phyloP scores from a whole-genome alignment of 2,329 filamentous ascomycete species.

The Fusarium pseudocircinatum region DNA sequence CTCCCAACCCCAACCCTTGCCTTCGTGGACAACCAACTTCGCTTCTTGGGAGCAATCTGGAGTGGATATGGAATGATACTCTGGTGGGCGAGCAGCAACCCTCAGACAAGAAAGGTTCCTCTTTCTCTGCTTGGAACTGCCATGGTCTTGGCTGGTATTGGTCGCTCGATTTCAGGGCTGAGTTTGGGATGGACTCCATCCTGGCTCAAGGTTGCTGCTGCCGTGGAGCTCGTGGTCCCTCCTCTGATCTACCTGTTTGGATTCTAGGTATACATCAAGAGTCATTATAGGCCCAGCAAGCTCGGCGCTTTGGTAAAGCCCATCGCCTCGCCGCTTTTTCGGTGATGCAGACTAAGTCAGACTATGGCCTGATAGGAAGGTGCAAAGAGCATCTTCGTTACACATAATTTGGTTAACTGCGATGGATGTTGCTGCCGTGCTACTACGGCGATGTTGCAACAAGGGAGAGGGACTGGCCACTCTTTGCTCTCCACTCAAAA shows the following conservation, averaged over 20 bases:
- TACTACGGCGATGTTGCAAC: accelerated
- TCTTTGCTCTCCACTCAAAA: neutral
- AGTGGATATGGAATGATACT: neutral
- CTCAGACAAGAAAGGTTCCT: neutral
- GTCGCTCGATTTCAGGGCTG: neutral
- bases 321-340: neutral
- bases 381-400: neutral
- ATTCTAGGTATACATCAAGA: neutral
- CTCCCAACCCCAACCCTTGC: neutral
- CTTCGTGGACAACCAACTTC: slow-evolving; percentile 1
- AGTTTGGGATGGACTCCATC: neutral
- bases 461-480: neutral
- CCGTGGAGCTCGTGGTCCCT: neutral
- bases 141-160: neutral
- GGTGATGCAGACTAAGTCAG: neutral
- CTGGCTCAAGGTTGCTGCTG: slow-evolving; percentile 2
- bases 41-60: slow-evolving; percentile 4
- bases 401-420: neutral
- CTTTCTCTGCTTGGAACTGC: neutral
- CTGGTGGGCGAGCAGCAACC: neutral
- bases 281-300: accelerated
- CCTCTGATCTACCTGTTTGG: slow-evolving; percentile 1
- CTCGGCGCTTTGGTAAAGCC: neutral
- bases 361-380: no score
- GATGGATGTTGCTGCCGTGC: neutral